Base-by-base conservation (phyloP, 129 eudicot genomes). In the Tagetes patula region DNA sequence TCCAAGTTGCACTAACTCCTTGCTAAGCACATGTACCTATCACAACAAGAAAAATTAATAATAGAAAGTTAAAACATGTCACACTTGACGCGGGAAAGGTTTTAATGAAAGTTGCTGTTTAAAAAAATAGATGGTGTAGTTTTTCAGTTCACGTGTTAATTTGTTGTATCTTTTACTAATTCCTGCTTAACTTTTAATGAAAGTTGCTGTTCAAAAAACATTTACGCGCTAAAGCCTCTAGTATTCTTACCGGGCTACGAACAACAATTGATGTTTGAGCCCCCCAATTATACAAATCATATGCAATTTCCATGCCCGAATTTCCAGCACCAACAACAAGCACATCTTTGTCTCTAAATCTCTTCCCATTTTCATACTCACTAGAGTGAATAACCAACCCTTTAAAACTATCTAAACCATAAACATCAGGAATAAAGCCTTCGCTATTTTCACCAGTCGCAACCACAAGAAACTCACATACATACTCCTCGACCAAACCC, bases 231-330 rank as follows among this genome's bases (percentile, higher is more conserved):
- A 39, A 20, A 3, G 10, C 50, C 1, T 40, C 12, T 48, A 46
- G 48, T 1, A 5, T 3, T 11, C 60, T 71, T 84, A 89, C 92
- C 42, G 85, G 87, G 47, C 68, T 80, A 10, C 96, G 85, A 39
- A 87, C 65, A 37, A 87, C 90, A 0, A 85, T 83, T 1, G 88
- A 82, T 3, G 96, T 74, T n/a, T 66, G 67, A 2, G 90, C 89
- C 30, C 89, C 89, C 66, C 64, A 80, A 4, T 86, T 80, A n/a
- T 52, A 49, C 63, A 89, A 77, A 81, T 89, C 92, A 50, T 70
- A 82, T 7, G 89, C 84, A 14, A 89, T 89, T 67, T 89, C 96
- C 89, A 89, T 82, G 0, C 91, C 91, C 0, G 96, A 89, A 55
- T 89, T 89, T 0, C 91, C 96, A 52, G 85, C 70, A 11, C 89